Percentiles rank a stretch among this genome's conserved stretches.
phyloP scores from a whole-genome alignment of 192 early-diverging fungal species.

The Spinellus fusiger region DNA sequence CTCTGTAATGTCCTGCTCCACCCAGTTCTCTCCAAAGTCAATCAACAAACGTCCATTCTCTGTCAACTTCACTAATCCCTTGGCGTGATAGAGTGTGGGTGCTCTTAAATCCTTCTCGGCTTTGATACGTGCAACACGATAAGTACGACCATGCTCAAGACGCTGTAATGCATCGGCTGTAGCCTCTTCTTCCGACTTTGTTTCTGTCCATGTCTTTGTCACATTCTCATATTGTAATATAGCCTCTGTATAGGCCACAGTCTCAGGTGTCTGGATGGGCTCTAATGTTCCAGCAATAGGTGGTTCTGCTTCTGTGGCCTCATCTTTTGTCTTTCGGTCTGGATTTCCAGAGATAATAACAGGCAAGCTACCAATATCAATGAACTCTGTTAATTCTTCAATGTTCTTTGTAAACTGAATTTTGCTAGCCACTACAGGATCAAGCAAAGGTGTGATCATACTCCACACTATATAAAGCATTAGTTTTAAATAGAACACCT shows the following conservation, averaged over 20 bases:
- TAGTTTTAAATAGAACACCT: no score
- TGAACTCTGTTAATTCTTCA: slow-evolving; percentile 57
- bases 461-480: slow-evolving; percentile 55
- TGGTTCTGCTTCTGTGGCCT: not conserved
- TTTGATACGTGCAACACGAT: slow-evolving; percentile 5
- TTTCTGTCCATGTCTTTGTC: not conserved
- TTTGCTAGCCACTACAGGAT: slow-evolving; percentile 86
- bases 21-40: not conserved
- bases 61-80: not conserved
- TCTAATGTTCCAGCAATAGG: not conserved
- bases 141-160: not conserved
- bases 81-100: not conserved
- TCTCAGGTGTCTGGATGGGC: not conserved
- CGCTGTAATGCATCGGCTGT: not conserved
- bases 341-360: slow-evolving; percentile 51
- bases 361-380: slow-evolving; percentile 56
- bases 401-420: slow-evolving; percentile 64
- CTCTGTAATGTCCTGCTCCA: not conserved
- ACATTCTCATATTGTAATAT: slow-evolving; percentile 1
- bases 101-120: slow-evolving; percentile 1
- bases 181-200: not conserved
- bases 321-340: not conserved
- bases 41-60: not conserved
- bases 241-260: not conserved
- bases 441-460: slow-evolving; percentile 74